Conservation (phyloP, 2,329 filamentous ascomycete species). For the Aureobasidium sp. region DNA sequence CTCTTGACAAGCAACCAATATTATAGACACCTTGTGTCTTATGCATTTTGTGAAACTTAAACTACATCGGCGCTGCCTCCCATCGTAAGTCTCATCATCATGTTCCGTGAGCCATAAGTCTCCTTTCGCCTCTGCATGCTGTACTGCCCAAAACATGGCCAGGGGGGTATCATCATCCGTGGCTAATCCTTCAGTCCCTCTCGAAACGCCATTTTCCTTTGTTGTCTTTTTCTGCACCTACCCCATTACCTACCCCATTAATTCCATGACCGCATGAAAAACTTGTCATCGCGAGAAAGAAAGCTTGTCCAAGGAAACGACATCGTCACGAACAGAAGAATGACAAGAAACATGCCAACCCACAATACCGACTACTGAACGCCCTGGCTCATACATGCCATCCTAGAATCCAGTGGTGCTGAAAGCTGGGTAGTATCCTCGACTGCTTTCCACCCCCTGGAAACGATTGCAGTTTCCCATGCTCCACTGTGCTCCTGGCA, state of each 20-base stretch:
- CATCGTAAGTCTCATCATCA: not conserved
- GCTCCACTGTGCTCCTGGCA: slow-evolving; percentile 27
- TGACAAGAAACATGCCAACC: not conserved
- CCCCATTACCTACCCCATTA: not conserved
- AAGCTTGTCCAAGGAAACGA: not conserved
- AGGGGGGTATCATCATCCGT: slow-evolving; percentile 2
- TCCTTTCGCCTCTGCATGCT: not conserved
- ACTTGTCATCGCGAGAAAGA: not conserved
- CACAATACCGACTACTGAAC: not conserved
- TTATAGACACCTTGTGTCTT: not conserved
- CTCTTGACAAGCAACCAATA: not conserved
- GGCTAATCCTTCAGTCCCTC: not conserved
- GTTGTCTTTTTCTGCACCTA: not conserved
- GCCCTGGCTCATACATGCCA: not conserved
- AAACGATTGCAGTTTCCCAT: slow-evolving; percentile 34
- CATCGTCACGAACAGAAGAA: not conserved
- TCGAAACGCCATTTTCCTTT: not conserved
- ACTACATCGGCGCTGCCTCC: slow-evolving; percentile 6
- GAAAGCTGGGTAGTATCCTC: slow-evolving; percentile 39
- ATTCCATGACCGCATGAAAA: not conserved
- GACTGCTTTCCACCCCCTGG: slow-evolving; percentile 38
- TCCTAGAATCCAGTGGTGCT: slow-evolving; percentile 30
- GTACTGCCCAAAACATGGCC: not conserved
- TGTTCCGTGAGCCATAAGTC: not conserved
- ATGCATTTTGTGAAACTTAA: not conserved